phyloP scores from a whole-genome alignment of 768 basidiomycete species.

The Leccinum arenicola region DNA sequence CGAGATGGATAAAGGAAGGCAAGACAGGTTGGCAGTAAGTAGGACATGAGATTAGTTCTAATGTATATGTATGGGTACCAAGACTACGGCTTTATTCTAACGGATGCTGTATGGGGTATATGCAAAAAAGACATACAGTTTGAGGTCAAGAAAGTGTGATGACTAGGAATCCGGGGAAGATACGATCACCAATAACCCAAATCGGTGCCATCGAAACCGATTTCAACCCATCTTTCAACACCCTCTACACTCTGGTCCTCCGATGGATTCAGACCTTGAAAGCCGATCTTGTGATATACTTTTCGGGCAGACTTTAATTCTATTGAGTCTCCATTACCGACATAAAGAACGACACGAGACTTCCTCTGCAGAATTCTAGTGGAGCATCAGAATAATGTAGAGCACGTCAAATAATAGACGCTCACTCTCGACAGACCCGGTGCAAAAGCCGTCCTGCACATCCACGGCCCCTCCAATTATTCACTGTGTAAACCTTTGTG shows the following conservation, averaged over 20 bases:
- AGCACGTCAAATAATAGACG: constrained; percentile 5
- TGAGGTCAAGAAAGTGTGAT: background rate
- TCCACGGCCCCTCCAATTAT: constrained; percentile 47
- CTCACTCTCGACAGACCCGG: constrained; percentile 54
- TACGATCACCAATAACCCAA: constrained; percentile 73
- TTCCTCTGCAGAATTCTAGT: constrained; percentile 38
- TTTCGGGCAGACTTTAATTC: constrained; percentile 43
- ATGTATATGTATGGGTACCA: constrained; percentile 2
- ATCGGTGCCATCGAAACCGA: constrained; percentile 51
- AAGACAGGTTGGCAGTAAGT: constrained; percentile 3
- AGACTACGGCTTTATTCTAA: background rate
- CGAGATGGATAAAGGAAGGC: constrained; percentile 34
- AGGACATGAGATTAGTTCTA: background rate
- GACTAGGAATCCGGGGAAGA: background rate
- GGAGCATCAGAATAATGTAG: constrained; percentile 7
- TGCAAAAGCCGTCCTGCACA: constrained; percentile 64
- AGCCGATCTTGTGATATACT: constrained; percentile 67
- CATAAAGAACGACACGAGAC: constrained; percentile 59
- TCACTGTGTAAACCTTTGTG: constrained; percentile 68
- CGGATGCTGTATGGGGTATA: background rate
- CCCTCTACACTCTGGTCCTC: constrained; percentile 36
- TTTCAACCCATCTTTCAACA: constrained; percentile 56
- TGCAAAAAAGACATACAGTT: background rate
- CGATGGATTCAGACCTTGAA: constrained; percentile 45
- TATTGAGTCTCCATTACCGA: constrained; percentile 50